phyloP scores from a whole-genome alignment of 2,329 filamentous ascomycete species.

The Apiospora hydei region DNA sequence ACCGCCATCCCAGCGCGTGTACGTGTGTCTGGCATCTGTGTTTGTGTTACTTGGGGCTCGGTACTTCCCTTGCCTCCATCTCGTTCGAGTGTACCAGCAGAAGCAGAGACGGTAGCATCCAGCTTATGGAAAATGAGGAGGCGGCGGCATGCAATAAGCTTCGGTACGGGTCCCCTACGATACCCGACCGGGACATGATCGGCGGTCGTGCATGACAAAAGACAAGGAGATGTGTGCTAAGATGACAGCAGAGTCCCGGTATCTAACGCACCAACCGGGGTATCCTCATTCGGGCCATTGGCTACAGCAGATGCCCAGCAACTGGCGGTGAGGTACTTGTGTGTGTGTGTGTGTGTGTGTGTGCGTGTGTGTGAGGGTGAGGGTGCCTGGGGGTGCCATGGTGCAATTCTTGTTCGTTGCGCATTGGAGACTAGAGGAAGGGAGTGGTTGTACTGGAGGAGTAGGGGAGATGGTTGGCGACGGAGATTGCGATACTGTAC shows the following conservation, averaged over 20 bases:
- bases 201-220: slow-evolving; percentile 21
- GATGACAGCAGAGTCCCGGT: slow-evolving; percentile 21
- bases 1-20: slow-evolving; percentile 1
- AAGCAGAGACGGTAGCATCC: slow-evolving; percentile 4
- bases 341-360: neutral
- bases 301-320: neutral
- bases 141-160: slow-evolving; percentile 24
- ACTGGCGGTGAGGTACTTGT: slow-evolving; percentile 21
- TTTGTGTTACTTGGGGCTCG: slow-evolving; percentile 14
- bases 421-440: neutral
- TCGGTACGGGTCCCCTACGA: slow-evolving; percentile 22
- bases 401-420: slow-evolving; percentile 15
- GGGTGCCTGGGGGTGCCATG: neutral
- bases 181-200: slow-evolving; percentile 20
- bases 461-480: neutral
- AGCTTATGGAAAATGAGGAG: slow-evolving; percentile 16
- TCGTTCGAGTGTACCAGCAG: neutral
- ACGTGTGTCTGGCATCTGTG: slow-evolving; percentile 16
- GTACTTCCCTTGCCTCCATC: slow-evolving; percentile 6
- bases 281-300: slow-evolving; percentile 18
- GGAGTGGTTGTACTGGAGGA: neutral
- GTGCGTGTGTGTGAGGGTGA: neutral
- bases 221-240: slow-evolving; percentile 15
- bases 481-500: slow-evolving; percentile 1
- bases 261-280: slow-evolving; percentile 11